These are phyloP conservation scores for Fusarium sp. DNA, from an alignment of 2,329 filamentous ascomycete genomes.

Conservation along the genomic window DNA sequence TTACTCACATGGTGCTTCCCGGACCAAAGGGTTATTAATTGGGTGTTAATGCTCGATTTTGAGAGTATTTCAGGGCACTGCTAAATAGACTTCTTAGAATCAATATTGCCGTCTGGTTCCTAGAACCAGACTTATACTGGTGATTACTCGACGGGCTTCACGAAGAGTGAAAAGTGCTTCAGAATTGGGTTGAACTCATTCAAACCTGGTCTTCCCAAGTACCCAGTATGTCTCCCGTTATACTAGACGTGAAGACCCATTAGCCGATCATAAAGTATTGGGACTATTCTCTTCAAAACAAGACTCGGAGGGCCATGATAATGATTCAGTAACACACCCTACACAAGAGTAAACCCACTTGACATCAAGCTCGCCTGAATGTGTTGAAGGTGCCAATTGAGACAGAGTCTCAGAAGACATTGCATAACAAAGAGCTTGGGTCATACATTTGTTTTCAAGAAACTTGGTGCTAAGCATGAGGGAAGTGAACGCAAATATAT, in stretches of 20 bases:
- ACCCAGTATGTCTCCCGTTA: not conserved
- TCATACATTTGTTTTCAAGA: not conserved
- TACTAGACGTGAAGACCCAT: not conserved
- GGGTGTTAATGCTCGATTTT: not conserved
- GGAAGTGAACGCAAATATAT: not conserved
- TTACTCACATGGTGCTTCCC: not conserved
- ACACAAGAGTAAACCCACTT: not conserved
- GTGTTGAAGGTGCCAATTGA: not conserved
- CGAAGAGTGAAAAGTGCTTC: not conserved
- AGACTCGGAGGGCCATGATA: not conserved
- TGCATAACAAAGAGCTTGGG: not conserved
- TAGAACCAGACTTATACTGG: not conserved
- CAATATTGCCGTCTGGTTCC: constrained; percentile 13
- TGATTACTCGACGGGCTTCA: not conserved
- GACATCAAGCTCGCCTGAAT: not conserved
- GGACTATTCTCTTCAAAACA: not conserved
- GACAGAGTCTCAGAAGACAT: not conserved
- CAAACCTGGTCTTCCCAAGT: not conserved
- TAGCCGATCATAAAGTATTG: not conserved
- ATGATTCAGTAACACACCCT: not conserved
- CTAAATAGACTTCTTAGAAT: constrained; percentile 25
- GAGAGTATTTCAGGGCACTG: constrained; percentile 22
- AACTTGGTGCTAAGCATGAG: not conserved
- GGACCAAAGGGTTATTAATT: not conserved
- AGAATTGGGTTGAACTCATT: not conserved